Evolutionary conservation across 805 yeast species (phyloP), one percentile per base, ranked within the genome.

Genomic region (Schwanniomyces pseudopolymorphus): DNA sequence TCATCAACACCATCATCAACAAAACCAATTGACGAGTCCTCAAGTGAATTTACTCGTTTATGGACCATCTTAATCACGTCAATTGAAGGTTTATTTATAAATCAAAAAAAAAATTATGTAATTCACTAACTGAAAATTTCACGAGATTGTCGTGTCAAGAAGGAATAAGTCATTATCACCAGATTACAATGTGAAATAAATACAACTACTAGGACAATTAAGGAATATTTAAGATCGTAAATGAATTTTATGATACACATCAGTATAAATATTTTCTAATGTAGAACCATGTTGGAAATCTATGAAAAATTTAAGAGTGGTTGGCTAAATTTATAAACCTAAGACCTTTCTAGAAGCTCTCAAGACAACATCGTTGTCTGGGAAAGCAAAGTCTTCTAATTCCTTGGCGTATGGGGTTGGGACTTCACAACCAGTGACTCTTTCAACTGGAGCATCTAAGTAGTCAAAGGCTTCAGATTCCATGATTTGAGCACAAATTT

Each of bases 381-480:
- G 99, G 97, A 94, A 94, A 46, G 98, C 97, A 67, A 94, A 88
- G 76, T 87, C 95, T 83, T 94, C 99, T 67, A 94, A 81, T 75
- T 86, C 91, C 72, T 84, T 82, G 60, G 97, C 96, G 68, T 94
- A 94, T 55, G 99, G 99, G 58, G 99, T 94, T 72, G 99, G 99
- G 26, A 91, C 97, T 77, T 94, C 99, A 67, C 98, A 96, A 71
- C 99, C 99, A 49, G 99, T 94, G 62, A 91, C 92, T 80, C 99
- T 89, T 77, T 86, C 96, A 57, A 94, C 89, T 60, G 99, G 99
- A 51, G 98, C 96, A 74, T 94, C 99, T 66, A 94, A 82, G 82
- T 90, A 89, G 74, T 94, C 99, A 58, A 94, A 94, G 44, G 96
- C 98, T 74, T 91, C 97, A 48, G 95, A 83, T 77, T 94, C 99